Base-by-base conservation (phyloP, 306 rosid species). In the Ochetophila trinervis region DNA sequence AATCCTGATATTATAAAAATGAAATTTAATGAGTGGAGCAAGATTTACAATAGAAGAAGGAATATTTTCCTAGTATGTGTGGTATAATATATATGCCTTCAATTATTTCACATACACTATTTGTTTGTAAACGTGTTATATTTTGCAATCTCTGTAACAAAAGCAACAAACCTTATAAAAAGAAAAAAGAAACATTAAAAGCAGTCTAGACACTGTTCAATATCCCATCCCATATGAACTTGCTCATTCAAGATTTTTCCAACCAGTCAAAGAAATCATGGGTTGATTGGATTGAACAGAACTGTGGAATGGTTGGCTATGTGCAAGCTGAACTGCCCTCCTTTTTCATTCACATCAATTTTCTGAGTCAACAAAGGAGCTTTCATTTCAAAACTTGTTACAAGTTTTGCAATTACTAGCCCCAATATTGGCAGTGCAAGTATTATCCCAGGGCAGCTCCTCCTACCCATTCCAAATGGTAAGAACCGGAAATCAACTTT, bases 381-480 rank as follows among this genome's bases (percentile, higher is more conserved):
- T 48, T 67, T 74, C 88, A 91, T 69, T 66, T 88, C 74, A 79
- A 91, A 91, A 55, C 65, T 79, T 1, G 80, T 57, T 17, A 83
- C 94, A 74, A 91, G 71, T 45, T 86, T 86, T 23, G 85, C 86
- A 69, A 91, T 74, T 3, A 83, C 78, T 4, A 88, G 69, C 10
- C 92, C 88, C 48, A 90, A 66, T 27, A 90, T 87, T 62, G 97
- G 97, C 60, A 90, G 36, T n/a, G 95, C 97, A 36, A 90, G 85
- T 48, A 90, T 83, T 70, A 90, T 78, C 2, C 97, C 95, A 4
- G 97, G 97, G 53, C 92, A 90, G 53, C 97, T 90, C 77, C 97
- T 85, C 62, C 97, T 90, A 0, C 97, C 95, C 23, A 87, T 78
- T 0, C 95, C 97, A 66, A 90, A 90, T 32, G 97, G 97, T 42